phyloP scores from a whole-genome alignment of 2,329 filamentous ascomycete genomes.

The Aspergillus tanneri region DNA sequence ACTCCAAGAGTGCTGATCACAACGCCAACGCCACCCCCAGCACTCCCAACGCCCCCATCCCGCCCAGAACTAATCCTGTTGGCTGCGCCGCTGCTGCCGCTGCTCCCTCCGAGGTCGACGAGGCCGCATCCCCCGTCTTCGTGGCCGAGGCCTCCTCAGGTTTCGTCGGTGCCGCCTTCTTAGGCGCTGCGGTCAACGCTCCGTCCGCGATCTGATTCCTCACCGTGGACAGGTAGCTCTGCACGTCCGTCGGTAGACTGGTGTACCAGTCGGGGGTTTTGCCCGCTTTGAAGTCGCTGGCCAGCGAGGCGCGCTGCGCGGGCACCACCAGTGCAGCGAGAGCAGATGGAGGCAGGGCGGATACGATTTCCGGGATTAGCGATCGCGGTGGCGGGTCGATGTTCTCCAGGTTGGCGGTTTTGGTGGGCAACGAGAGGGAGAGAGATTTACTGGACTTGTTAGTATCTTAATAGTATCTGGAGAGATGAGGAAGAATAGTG shows the following conservation, averaged over 20 bases:
- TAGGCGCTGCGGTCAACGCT: conserved; percentile 28
- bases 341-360: conserved; percentile 31
- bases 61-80: conserved; percentile 20
- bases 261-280: conserved; percentile 35
- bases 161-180: conserved; percentile 16
- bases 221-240: conserved; percentile 34
- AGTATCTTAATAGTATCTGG: conserved; percentile 2
- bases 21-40: conserved; percentile 25
- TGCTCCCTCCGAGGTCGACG: conserved; percentile 19
- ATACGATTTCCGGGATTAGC: conserved; percentile 32
- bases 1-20: conserved; percentile 17
- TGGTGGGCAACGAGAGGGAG: conserved; percentile 15
- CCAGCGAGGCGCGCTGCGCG: conserved; percentile 29
- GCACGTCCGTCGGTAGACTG: conserved; percentile 31
- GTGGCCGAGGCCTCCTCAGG: conserved; percentile 7
- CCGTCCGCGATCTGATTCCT: conserved; percentile 29
- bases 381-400: conserved; percentile 32
- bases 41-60: conserved; percentile 24
- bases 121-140: conserved; percentile 7
- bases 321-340: conserved; percentile 32
- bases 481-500: background rate
- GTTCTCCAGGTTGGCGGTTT: conserved; percentile 32
- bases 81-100: conserved; percentile 16
- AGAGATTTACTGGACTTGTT: conserved; percentile 13
- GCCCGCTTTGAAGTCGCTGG: conserved; percentile 33